phyloP scores from a whole-genome alignment of 2,329 filamentous ascomycete genomes.

The Grosmannia huntii region DNA sequence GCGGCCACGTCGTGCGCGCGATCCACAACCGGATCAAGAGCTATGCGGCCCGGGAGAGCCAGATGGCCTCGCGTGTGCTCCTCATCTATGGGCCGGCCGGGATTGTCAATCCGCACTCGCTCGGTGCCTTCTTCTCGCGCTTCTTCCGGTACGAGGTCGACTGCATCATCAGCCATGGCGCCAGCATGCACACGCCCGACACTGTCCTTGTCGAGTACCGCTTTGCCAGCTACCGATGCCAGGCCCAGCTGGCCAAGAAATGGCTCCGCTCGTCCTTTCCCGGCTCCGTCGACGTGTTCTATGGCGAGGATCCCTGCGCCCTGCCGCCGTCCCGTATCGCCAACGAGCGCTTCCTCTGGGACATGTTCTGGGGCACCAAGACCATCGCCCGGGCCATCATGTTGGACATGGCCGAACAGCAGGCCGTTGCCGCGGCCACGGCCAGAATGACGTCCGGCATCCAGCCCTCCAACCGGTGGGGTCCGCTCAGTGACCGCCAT shows the following conservation, averaged over 20 bases:
- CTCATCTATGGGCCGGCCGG: conserved; percentile 31
- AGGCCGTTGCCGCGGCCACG: background rate
- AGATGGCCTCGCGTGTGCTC: conserved; percentile 30
- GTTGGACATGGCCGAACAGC: background rate
- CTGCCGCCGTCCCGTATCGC: background rate
- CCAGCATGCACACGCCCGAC: background rate
- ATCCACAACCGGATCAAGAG: conserved; percentile 16
- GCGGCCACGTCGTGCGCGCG: conserved; percentile 24
- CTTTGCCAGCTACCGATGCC: conserved; percentile 40
- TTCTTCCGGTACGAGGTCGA: conserved; percentile 37
- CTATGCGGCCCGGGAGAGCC: conserved; percentile 13
- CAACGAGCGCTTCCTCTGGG: background rate
- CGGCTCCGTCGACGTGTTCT: conserved; percentile 11
- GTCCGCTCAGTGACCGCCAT: background rate
- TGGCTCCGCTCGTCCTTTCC: conserved; percentile 11
- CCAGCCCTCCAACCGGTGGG: background rate
- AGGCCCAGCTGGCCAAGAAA: conserved; percentile 34
- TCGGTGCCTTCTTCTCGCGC: conserved; percentile 27
- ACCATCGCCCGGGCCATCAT: background rate
- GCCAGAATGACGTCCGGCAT: background rate
- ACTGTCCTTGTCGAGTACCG: conserved; percentile 31
- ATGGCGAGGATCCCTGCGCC: conserved; percentile 5
- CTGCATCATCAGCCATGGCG: conserved; percentile 21
- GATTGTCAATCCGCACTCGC: conserved; percentile 28
- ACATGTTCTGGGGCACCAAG: background rate